Evolutionary conservation across 2,329 filamentous ascomycete genomes (phyloP).

Genomic region (Fusarium oligoseptatum): DNA sequence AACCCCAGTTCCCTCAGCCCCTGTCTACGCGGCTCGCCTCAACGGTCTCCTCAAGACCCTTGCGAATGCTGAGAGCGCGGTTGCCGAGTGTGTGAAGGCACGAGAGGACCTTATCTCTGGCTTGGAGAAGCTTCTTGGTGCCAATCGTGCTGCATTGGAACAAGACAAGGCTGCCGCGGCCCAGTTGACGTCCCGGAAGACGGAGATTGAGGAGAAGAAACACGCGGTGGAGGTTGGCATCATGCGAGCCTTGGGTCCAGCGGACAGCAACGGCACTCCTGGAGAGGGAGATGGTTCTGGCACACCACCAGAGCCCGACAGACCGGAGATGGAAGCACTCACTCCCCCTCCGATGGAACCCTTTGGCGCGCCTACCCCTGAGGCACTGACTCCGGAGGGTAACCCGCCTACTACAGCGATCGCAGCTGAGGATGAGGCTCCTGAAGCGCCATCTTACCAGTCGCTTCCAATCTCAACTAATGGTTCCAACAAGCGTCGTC

Average conservation of each 20-base stretch:
- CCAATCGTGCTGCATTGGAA: conserved; percentile 76
- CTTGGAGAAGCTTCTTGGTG: conserved; percentile 84
- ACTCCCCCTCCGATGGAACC: conserved; percentile 73
- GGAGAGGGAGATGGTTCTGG: conserved; percentile 61
- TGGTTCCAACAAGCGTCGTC: conserved; percentile 69
- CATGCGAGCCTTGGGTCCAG: conserved; percentile 81
- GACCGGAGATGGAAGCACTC: conserved; percentile 86
- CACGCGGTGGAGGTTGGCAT: conserved; percentile 92
- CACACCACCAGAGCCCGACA: conserved; percentile 71
- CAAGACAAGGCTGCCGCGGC: conserved; percentile 76
- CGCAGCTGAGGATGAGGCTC: conserved; percentile 55
- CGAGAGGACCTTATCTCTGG: conserved; percentile 82
- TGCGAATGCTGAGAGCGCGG: conserved; percentile 87
- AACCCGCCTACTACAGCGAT: conserved; percentile 45
- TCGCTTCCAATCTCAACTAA: conserved; percentile 64
- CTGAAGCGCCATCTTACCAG: conserved; percentile 62
- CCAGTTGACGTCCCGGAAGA: conserved; percentile 75
- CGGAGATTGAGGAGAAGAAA: conserved; percentile 84
- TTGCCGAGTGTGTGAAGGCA: conserved; percentile 90
- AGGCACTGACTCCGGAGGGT: conserved; percentile 34
- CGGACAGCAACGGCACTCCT: conserved; percentile 64
- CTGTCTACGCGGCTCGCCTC: conserved; percentile 91
- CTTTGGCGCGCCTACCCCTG: conserved; percentile 36
- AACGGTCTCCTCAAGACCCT: conserved; percentile 91
- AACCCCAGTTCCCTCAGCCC: conserved; percentile 79